These are phyloP conservation scores for Neonectria sp. DNA, from an alignment of 2,329 filamentous ascomycete genomes.

Conservation along the genomic window DNA sequence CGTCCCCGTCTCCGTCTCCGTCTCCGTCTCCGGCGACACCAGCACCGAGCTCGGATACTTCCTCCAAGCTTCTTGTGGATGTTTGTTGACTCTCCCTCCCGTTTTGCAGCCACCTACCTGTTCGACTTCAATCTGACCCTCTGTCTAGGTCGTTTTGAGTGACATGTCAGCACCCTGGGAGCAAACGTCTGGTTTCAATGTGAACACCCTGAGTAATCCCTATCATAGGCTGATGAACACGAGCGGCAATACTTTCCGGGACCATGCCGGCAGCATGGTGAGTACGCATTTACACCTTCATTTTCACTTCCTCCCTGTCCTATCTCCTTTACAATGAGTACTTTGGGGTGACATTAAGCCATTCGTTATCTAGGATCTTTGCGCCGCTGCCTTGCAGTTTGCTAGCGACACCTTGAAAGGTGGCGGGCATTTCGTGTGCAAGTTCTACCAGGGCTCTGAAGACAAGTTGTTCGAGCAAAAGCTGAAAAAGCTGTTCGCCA, in stretches of 20 bases:
- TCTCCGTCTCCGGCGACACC: conserved; percentile 10
- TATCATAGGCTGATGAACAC: conserved; percentile 99
- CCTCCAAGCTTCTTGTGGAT: conserved; percentile 75
- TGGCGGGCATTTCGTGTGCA: conserved; percentile 95
- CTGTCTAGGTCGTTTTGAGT: conserved; percentile 83
- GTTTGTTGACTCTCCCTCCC: conserved; percentile 55
- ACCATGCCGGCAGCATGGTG: conserved; percentile 97
- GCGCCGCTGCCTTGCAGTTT: conserved; percentile 87
- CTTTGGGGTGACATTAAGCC: conserved; percentile 19
- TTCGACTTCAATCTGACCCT: conserved; percentile 32
- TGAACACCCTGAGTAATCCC: conserved; percentile 94
- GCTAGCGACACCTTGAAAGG: conserved; percentile 85
- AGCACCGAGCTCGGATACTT: conserved; percentile 29
- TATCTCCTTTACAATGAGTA: background rate
- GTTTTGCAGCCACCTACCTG: background rate
- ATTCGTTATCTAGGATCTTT: conserved; percentile 79
- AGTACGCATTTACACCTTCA: conserved; percentile 49
- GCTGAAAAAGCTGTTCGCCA: conserved; percentile 82
- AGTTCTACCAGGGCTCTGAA: conserved; percentile 94
- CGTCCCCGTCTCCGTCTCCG: conserved; percentile 2
- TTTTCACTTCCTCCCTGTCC: background rate
- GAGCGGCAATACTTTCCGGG: conserved; percentile 86
- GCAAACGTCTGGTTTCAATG: conserved; percentile 82
- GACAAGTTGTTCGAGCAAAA: conserved; percentile 84
- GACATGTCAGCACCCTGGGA: conserved; percentile 99